A percentile compares a stretch with the other conserved stretches of the same genome.
These are phyloP conservation scores for Erysimum cheiranthoides DNA, from an alignment of 345 rosid genomes.

Conservation along the genomic window DNA sequence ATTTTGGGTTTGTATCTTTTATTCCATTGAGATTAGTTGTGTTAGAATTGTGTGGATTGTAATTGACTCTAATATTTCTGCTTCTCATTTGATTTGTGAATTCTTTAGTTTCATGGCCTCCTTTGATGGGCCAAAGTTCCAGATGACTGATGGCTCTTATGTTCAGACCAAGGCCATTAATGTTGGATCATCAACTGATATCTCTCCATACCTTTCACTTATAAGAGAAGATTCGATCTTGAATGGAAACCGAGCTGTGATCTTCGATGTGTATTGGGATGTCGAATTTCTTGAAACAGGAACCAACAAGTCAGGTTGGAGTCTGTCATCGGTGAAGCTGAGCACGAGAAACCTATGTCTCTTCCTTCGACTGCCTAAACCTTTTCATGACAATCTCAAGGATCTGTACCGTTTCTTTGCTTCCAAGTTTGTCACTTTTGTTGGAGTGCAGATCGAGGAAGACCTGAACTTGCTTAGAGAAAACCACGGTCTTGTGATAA, in stretches of 20 bases:
- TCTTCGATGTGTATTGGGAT: conserved; percentile 41
- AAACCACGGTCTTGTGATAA: conserved; percentile 39
- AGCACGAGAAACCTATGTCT: conserved; percentile 42
- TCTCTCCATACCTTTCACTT: conserved; percentile 40
- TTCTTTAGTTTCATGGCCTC: conserved; percentile 26
- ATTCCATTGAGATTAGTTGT: neutral
- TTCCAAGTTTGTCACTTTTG: conserved; percentile 45
- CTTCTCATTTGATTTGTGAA: conserved; percentile 3
- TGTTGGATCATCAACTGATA: conserved; percentile 36
- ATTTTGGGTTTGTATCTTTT: neutral
- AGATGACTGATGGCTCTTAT: conserved; percentile 43
- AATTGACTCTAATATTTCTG: neutral
- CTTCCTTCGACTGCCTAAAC: conserved; percentile 29
- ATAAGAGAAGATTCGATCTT: conserved; percentile 39
- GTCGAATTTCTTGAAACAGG: neutral
- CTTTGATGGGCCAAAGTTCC: conserved; percentile 43
- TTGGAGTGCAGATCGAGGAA: conserved; percentile 43
- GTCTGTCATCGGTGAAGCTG: conserved; percentile 39
- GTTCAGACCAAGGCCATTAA: conserved; percentile 42
- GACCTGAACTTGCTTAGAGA: conserved; percentile 41
- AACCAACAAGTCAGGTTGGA: conserved; percentile 33
- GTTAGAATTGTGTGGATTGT: neutral
- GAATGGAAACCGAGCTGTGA: conserved; percentile 32
- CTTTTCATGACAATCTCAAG: conserved; percentile 36
- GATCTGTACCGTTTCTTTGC: conserved; percentile 44